These are phyloP conservation scores for Neocucurbitaria cava DNA, from an alignment of 2,329 filamentous ascomycete genomes.

Conservation along the genomic window DNA sequence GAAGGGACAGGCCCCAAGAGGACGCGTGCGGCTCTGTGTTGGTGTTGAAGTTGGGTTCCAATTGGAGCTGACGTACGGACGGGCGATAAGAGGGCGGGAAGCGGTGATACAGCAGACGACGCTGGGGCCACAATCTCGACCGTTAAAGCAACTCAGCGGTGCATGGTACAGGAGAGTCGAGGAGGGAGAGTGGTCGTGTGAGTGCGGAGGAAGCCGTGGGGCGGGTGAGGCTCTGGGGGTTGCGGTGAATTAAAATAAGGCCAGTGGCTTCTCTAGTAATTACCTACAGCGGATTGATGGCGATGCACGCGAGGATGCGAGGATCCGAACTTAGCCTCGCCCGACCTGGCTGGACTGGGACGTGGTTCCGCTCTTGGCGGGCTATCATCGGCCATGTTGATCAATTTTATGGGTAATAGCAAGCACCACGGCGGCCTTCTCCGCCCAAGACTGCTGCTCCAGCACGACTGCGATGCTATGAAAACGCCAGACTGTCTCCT, in stretches of 20 bases:
- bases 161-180: slow-evolving; percentile 21
- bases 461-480: background rate
- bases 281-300: slow-evolving; percentile 16
- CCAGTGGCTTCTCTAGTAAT: slow-evolving; percentile 17
- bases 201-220: slow-evolving; percentile 16
- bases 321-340: slow-evolving; percentile 1
- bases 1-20: slow-evolving; percentile 17
- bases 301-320: background rate
- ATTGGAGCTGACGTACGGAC: slow-evolving; percentile 43
- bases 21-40: slow-evolving; percentile 33
- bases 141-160: slow-evolving; percentile 26
- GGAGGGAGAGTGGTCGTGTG: slow-evolving; percentile 16
- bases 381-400: slow-evolving; percentile 8
- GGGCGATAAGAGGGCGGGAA: slow-evolving; percentile 43
- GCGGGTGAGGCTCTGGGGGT: slow-evolving; percentile 25
- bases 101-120: slow-evolving; percentile 40
- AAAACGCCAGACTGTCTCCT: background rate
- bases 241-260: slow-evolving; percentile 23
- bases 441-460: background rate
- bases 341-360: too few species aligned
- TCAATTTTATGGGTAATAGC: slow-evolving; percentile 9
- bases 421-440: background rate
- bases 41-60: slow-evolving; percentile 27
- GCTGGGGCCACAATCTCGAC: slow-evolving; percentile 29
- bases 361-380: slow-evolving; percentile 1